Evolutionary conservation across 768 basidiomycete genomes (phyloP).

Genomic region (Agrocybe praecox): DNA sequence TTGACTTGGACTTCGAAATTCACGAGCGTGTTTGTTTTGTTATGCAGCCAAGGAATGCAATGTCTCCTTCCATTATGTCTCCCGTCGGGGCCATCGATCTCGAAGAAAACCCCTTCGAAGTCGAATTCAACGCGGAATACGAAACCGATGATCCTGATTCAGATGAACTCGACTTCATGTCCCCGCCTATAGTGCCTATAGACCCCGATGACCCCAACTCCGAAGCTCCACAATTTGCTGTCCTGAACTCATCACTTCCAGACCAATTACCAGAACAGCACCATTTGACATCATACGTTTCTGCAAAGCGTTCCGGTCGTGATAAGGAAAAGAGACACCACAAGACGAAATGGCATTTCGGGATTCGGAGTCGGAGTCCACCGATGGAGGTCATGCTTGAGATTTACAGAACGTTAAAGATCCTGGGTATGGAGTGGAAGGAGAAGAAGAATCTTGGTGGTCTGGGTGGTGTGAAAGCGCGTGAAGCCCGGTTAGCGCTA

Average conservation of each 20-base stretch:
- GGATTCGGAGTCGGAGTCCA: slow-evolving; percentile 90
- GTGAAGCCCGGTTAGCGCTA: slow-evolving; percentile 9
- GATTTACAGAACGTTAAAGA: slow-evolving; percentile 91
- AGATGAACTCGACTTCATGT: slow-evolving; percentile 37
- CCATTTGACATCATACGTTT: slow-evolving; percentile 69
- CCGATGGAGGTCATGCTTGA: slow-evolving; percentile 99
- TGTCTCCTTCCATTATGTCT: slow-evolving; percentile 70
- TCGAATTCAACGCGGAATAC: slow-evolving; percentile 68
- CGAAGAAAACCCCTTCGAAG: slow-evolving; percentile 81
- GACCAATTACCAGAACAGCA: slow-evolving; percentile 60
- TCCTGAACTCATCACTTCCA: slow-evolving; percentile 87
- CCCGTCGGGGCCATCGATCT: slow-evolving; percentile 55
- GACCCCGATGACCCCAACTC: slow-evolving; percentile 7
- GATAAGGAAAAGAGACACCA: slow-evolving; percentile 68
- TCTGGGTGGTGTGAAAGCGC: slow-evolving; percentile 40
- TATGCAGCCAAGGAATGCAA: slow-evolving; percentile 64
- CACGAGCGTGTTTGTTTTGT: background rate
- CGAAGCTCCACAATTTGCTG: slow-evolving; percentile 46
- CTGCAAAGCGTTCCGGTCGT: slow-evolving; percentile 49
- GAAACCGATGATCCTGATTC: slow-evolving; percentile 61
- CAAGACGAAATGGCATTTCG: slow-evolving; percentile 96
- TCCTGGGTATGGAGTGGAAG: slow-evolving; percentile 97
- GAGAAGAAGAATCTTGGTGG: slow-evolving; percentile 82
- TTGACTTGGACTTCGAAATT: background rate
- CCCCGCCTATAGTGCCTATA: slow-evolving; percentile 13